Base-by-base conservation (phyloP, 2,329 filamentous ascomycete genomes). In the Chaetomium sp. region DNA sequence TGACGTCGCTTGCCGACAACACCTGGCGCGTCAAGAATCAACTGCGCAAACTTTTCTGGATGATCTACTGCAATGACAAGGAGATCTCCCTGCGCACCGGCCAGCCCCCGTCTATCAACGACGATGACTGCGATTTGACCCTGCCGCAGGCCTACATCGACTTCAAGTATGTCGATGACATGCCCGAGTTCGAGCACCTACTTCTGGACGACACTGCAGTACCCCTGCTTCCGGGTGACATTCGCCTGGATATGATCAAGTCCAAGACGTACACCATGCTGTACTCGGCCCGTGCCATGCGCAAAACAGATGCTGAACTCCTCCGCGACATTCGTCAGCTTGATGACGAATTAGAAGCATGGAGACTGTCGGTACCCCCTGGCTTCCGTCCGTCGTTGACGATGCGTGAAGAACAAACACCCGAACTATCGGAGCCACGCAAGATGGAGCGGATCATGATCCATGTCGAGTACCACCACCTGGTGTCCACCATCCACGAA, bases 271-370 rank as follows among this genome's bases (percentile, higher is more conserved):
- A 73, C 50, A 71, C 67, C 6, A 66, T 72, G 0, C 69, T 84
- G 0, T 83, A 81, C 58, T 81, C 80, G 0, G 69, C 73, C 4
- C 64, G 71, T 3, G 73, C 76, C 0, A 61, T 75, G 1, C 70
- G 71, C 10, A 82, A 81, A 57, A 72, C 76, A 0, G 79, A 82
- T 42, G 77, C 79, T 0, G 78, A 82, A 53, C 66, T 83, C 0
- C 68, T 84, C 2, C 72, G 74, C 8, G 74, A 77, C 3, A 82
- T 84, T 10, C 74, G 80, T 5, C 76, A 81, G 63, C 68, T 84
- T 0, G 80, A 84, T 55, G 76, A 79, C 27, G 77, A 81, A 35
- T 67, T 84, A 0, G 80, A 84, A 47, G 65, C 65, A 10, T 84
- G 80, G 80, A 72, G 81, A 0, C 60, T 74, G 1, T 78, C 78